Evolutionary conservation across 805 yeast species (phyloP).

Genomic region (Teunomyces cretensis): DNA sequence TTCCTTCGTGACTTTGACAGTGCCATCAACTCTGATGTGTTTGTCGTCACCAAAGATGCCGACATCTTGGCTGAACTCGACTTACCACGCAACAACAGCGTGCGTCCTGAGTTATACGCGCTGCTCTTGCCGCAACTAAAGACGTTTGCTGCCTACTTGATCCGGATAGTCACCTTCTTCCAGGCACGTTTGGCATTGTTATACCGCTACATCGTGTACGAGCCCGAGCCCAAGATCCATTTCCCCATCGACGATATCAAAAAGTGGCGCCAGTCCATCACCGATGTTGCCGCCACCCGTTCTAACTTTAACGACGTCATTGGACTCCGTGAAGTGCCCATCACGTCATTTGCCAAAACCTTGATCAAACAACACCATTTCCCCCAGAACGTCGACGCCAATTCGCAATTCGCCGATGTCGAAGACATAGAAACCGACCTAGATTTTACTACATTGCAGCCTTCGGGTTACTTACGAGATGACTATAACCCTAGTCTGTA

Average conservation of each 20-base stretch:
- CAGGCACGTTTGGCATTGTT: constrained; percentile 26
- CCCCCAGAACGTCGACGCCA: constrained; percentile 4
- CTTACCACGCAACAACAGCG: constrained; percentile 1
- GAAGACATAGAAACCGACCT: neutral
- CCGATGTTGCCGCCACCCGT: constrained; percentile 23
- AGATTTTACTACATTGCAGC: neutral
- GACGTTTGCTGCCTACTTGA: constrained; percentile 26
- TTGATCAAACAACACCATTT: constrained; percentile 8
- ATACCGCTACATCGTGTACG: constrained; percentile 29
- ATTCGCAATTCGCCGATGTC: neutral
- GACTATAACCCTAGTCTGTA: neutral
- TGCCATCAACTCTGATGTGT: constrained; percentile 41
- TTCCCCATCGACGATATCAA: constrained; percentile 18
- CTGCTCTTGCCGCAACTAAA: constrained; percentile 16
- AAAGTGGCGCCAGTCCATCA: constrained; percentile 28
- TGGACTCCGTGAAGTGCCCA: constrained; percentile 26
- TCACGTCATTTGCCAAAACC: constrained; percentile 11
- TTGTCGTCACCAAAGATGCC: constrained; percentile 19
- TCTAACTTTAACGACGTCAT: constrained; percentile 19
- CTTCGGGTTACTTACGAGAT: neutral
- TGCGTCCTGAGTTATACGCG: constrained; percentile 15
- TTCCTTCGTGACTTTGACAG: constrained; percentile 40
- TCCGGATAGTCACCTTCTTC: constrained; percentile 31
- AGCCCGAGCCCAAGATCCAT: constrained; percentile 12
- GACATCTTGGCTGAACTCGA: constrained; percentile 8